These are phyloP conservation scores for Trichoderma brevicompactum DNA, from an alignment of 2,329 filamentous ascomycete genomes.

Conservation along the genomic window DNA sequence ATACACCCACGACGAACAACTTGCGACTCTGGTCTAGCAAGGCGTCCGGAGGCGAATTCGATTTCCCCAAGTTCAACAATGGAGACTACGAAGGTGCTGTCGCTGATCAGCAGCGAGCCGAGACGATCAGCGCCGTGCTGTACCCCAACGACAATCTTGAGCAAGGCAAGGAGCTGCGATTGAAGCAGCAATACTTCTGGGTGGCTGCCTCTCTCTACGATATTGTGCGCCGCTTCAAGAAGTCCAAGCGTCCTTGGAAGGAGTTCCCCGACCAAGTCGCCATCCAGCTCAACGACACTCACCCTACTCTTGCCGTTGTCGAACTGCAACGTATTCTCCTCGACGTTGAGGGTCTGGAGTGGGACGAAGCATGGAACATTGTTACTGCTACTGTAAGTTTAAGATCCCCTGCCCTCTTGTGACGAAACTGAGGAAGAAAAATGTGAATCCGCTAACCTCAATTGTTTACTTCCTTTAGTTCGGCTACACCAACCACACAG, in stretches of 20 bases:
- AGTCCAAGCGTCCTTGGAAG: slow-evolving; percentile 86
- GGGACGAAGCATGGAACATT: slow-evolving; percentile 90
- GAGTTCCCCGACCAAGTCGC: slow-evolving; percentile 95
- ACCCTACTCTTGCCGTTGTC: slow-evolving; percentile 93
- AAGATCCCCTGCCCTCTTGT: too few relatives aligned
- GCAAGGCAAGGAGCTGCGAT: slow-evolving; percentile 90
- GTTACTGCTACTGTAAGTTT: slow-evolving; percentile 66
- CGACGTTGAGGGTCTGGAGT: slow-evolving; percentile 87
- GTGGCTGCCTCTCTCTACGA: slow-evolving; percentile 95
- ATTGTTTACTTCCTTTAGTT: slow-evolving; percentile 57
- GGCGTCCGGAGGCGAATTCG: slow-evolving; percentile 94
- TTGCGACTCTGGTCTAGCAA: slow-evolving; percentile 97
- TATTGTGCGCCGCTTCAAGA: slow-evolving; percentile 98
- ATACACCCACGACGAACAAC: slow-evolving; percentile 92
- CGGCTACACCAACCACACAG: slow-evolving; percentile 98
- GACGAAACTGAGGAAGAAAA: not conserved
- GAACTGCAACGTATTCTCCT: slow-evolving; percentile 92
- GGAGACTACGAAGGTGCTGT: slow-evolving; percentile 98
- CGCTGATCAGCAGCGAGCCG: slow-evolving; percentile 96
- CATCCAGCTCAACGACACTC: slow-evolving; percentile 97
- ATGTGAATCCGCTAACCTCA: not conserved
- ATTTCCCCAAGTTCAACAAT: slow-evolving; percentile 99
- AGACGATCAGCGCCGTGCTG: slow-evolving; percentile 95
- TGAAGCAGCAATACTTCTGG: slow-evolving; percentile 99
- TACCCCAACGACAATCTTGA: slow-evolving; percentile 99